Base-by-base conservation (phyloP, 1,284 basidiomycete species). In the Marasmius oreades region DNA sequence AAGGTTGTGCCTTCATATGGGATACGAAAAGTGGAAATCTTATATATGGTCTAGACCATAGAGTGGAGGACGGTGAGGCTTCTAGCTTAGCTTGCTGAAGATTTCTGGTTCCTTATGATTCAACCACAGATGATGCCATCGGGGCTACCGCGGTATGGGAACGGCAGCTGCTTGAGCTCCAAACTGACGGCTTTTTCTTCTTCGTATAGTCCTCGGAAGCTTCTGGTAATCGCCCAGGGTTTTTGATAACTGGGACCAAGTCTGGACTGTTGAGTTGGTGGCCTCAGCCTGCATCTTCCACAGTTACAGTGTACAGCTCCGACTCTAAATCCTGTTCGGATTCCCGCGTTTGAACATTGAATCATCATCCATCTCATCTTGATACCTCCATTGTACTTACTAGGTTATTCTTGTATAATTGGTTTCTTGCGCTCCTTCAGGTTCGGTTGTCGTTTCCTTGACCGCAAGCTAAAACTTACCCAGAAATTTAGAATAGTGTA, bases 1-100 rank as follows among this genome's bases (percentile, higher is more conserved):
- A 81, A 16, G 76, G 76, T 16, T 82, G 76, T 65, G 71, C 80
- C 22, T 69, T 85, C 39, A 77, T 83, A 37, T 87, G 86, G 85
- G 82, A 87, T 62, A 74, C 72, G 63, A 71, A 70, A 62, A 80
- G 74, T 55, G 78, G 75, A 12, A 70, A 69, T 3, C 67, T 85
- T 36, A 71, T 82, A 14, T 81, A 79, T 65, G 84, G 79, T 33
- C 63, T 87, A 61, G 78, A 83, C 60, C 81, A 84, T 60, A 74
- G 74, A 16, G 11, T 46, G 20, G 36, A 26, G 7, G 56, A 52
- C 12, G 26, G 47, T 50, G 26, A 50, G 12, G 26, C 53, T 42
- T 51, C 50, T 18, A 14, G 5, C 7, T 33, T 16, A 42, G 45
- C 31, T 44, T 24, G 31, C 18, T 52, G 0, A 23, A 23, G 33